Evolutionary conservation across 352 stramenopile species (phyloP), one percentile per base, ranked within the genome.

Genomic region (Globisporangium cystogenes): DNA sequence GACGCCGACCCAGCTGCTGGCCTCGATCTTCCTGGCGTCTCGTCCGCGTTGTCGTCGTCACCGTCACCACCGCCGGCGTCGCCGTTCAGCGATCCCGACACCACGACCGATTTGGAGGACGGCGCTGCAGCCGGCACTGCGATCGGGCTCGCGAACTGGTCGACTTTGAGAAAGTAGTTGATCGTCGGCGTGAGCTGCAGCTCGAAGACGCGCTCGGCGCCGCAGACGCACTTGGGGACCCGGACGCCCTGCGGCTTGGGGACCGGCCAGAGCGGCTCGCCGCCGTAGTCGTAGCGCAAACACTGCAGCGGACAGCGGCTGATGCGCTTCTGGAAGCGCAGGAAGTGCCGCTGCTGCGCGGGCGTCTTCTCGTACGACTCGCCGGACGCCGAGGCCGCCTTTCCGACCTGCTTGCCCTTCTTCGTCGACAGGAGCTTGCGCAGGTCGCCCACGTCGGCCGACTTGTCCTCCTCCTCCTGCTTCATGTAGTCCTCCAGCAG

Each of bases 301-400:
- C 81, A 88, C 57, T 94, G 83, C 14, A 86, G 52, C 40, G 81
- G 83, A 50, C 74, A 87, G 5, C 83, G 79, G 47, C 55, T 87
- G 45, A 94, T 88, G 29, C 83, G 83, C 59, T 94, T 87, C 59
- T 94, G 81, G 63, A 94, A 94, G n/a, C 74, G 76, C 56, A 92
- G 59, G n/a, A 94, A 75, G 62, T 91, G 74, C 27, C 82, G 77
- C 53, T 90, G 73, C 16, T 68, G 60, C 7, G 79, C 76, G 1
- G 83, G 83, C 18, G 83, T 92, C 49, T 81, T 84, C 65, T 94
- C 83, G 51, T 94, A 94, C 10, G 82, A 84, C 46, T 94, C 83
- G 2, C 66, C 57, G 8, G 72, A 72, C 0, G 67, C 61, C 57
- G 33, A 37, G 43, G n/a, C 48, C 59, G 12, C 42, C 44, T 51